phyloP scores from a whole-genome alignment of 192 early-diverging fungal genomes.

The Spizellomyces punctatus region DNA sequence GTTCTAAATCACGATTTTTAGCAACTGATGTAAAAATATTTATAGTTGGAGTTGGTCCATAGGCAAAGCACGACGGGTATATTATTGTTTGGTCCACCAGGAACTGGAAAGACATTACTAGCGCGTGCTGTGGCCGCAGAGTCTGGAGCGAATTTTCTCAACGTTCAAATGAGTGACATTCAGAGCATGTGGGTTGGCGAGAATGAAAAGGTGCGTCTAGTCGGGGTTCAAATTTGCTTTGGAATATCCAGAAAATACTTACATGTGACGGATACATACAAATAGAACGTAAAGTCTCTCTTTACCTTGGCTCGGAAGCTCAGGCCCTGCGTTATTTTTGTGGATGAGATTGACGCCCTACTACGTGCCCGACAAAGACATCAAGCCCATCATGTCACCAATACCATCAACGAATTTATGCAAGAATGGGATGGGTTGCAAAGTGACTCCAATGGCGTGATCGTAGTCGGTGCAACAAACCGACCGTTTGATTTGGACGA shows the following conservation, averaged over 20 bases:
- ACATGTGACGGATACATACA: conserved; percentile 41
- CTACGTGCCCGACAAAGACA: conserved; percentile 66
- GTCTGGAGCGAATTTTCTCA: conserved; percentile 76
- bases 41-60: conserved; percentile 29
- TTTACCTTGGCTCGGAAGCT: conserved; percentile 72
- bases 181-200: conserved; percentile 96
- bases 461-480: conserved; percentile 76
- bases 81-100: conserved; percentile 76
- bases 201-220: conserved; percentile 72
- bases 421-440: conserved; percentile 79
- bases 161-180: conserved; percentile 84
- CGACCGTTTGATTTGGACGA: conserved; percentile 92
- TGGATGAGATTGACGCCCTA: conserved; percentile 92
- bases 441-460: conserved; percentile 32
- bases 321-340: conserved; percentile 81
- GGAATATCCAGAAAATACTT: conserved; percentile 80
- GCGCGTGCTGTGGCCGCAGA: conserved; percentile 84
- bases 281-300: conserved; percentile 66
- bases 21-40: no score
- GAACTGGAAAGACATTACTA: conserved; percentile 90
- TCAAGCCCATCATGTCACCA: conserved; percentile 44
- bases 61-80: conserved; percentile 43
- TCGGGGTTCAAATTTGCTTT: conserved; percentile 41
- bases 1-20: no score
- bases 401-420: conserved; percentile 92